Evolutionary conservation across 2,329 filamentous ascomycete species (phyloP).

Genomic region (Colletotrichum kahawae): DNA sequence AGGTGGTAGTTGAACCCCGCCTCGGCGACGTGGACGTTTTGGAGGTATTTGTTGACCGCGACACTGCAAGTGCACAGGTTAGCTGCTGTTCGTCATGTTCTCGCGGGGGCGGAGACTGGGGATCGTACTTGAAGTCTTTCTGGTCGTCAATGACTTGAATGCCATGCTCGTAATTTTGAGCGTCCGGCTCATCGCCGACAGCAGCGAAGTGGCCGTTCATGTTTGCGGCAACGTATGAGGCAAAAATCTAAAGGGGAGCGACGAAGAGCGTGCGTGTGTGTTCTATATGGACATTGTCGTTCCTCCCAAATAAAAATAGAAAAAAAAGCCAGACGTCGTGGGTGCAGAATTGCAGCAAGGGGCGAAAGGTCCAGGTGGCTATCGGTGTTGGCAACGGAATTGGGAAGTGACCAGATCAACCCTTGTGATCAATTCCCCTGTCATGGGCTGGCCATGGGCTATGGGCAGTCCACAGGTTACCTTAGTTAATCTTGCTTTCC

Average conservation of each 20-base stretch:
- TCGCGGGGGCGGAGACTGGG: neutral
- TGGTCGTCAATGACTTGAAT: conserved; percentile 97
- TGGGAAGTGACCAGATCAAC: conserved; percentile 21
- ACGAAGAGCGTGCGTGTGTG: neutral
- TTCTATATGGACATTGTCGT: conserved; percentile 17
- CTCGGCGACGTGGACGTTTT: conserved; percentile 77
- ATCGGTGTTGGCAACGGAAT: conserved; percentile 5
- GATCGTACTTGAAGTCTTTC: conserved; percentile 90
- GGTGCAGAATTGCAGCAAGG: conserved; percentile 5
- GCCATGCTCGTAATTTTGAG: conserved; percentile 83
- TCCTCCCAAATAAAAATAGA: neutral
- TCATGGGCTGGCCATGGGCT: neutral
- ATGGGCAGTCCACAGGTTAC: neutral
- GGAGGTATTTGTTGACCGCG: conserved; percentile 82
- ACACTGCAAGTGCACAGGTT: conserved; percentile 53
- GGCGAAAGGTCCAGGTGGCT: conserved; percentile 1
- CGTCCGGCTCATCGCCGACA: conserved; percentile 68
- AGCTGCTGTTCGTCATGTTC: neutral
- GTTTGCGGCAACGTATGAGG: conserved; percentile 27
- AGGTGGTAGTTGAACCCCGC: conserved; percentile 99
- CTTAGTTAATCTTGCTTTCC: conserved; percentile 16
- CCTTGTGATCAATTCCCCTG: conserved; percentile 20
- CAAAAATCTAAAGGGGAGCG: conserved; percentile 2
- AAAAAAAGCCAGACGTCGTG: neutral
- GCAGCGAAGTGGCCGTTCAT: conserved; percentile 86